Evolutionary conservation across 108 stramenopile genomes (phyloP), one percentile per base, ranked within the genome.

Genomic region (Epithemia pelagica): DNA sequence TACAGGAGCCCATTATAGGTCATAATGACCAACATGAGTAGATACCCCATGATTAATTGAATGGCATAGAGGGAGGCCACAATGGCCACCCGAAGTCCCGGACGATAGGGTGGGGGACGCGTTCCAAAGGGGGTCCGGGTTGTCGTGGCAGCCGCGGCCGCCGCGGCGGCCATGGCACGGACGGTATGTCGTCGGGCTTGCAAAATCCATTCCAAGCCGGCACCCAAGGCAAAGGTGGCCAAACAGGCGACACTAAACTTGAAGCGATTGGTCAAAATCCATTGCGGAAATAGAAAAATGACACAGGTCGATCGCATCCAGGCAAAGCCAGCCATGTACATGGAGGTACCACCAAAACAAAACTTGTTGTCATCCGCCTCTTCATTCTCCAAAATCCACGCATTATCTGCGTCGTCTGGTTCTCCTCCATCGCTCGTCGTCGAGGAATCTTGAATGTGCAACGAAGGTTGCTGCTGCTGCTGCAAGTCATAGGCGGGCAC

Each of bases 321-420:
- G 30, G 82, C 67, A 54, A 93, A 90, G 19, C 92, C 92, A 60
- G 89, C 82, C 89, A 90, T 90, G 70, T 87, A 90, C 92, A 93
- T 93, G 69, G 80, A 76, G 23, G 87, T 89, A 2, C 81, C 83
- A 25, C 88, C 88, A 61, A 86, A 88, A 61, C 91, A 92, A 59
- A 74, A 92, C 37, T 46, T 46, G 37, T 46, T 46, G 37, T 46
- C 37, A 15, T 46, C 10, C 5, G 5, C 37, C 10, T 46, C 37
- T 15, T 46, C 37, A 15, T 46, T 15, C 10, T 46, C 10, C 10
- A 10, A 5, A 46, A 10, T 46, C 5, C 15, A 10, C 5, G 5
- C 15, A 46, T 46, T 46, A 15, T 46, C 37, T 5, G 5, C 15
- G 15, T 46, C 15, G 37, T 46, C 37, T n/a, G n/a, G n/a, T n/a